A percentile compares a stretch with the other conserved stretches of the same genome.
These are phyloP conservation scores for Casuarina equisetifolia DNA, from an alignment of 306 rosid genomes.

Conservation along the genomic window DNA sequence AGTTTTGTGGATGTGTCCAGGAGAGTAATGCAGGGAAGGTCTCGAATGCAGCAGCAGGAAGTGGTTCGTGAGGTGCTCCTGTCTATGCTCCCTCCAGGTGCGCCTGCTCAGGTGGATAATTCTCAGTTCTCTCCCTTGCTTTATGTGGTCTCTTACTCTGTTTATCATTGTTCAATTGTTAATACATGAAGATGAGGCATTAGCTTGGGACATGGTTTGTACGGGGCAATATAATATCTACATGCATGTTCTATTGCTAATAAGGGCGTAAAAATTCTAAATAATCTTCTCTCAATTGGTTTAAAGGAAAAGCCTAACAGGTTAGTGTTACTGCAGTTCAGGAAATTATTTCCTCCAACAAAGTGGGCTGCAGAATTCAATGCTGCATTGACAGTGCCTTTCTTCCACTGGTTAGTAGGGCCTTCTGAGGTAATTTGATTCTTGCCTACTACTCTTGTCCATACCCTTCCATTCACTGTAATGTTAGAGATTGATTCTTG, in stretches of 20 bases:
- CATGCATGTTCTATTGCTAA: no score
- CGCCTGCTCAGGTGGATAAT: constrained; percentile 85
- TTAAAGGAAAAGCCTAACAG: not conserved
- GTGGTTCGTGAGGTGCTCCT: constrained; percentile 85
- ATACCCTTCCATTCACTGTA: not conserved
- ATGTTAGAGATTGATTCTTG: no score
- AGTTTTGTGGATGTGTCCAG: constrained; percentile 77
- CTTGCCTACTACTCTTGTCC: not conserved
- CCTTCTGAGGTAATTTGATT: constrained; percentile 71
- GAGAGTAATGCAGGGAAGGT: constrained; percentile 86
- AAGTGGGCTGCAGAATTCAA: constrained; percentile 97
- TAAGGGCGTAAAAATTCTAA: not conserved
- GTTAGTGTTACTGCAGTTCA: constrained; percentile 54
- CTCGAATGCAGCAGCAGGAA: constrained; percentile 74
- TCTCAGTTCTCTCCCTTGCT: not conserved
- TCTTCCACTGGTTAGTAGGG: constrained; percentile 93
- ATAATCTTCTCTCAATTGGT: not conserved
- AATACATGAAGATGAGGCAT: not conserved
- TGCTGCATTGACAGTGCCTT: constrained; percentile 90
- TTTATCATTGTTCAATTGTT: not conserved
- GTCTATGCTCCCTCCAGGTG: constrained; percentile 98
- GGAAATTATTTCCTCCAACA: constrained; percentile 92
- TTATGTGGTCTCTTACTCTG: not conserved
- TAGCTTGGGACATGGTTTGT: not conserved
- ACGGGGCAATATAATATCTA: no score